These are phyloP conservation scores for Zymoseptoria brevis DNA, from an alignment of 2,329 filamentous ascomycete species.

Conservation along the genomic window DNA sequence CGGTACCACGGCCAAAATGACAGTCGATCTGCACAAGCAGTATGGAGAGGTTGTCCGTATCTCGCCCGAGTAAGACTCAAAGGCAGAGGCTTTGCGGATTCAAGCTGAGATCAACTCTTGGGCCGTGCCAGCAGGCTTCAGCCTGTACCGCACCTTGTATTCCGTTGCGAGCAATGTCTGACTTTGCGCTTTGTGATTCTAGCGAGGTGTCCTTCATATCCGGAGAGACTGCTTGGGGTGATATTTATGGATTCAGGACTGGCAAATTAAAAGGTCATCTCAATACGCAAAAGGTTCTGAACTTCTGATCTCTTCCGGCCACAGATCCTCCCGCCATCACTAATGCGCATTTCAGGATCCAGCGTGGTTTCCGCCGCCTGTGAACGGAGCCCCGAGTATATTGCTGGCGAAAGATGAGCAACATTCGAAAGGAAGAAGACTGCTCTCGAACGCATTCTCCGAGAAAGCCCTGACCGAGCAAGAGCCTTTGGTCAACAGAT, in stretches of 20 bases:
- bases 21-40: slow-evolving; percentile 39
- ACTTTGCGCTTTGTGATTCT: too few species aligned
- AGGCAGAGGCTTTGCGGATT: too few species aligned
- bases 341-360: slow-evolving; percentile 15
- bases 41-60: slow-evolving; percentile 39
- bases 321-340: neutral
- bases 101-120: too few species aligned
- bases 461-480: slow-evolving; percentile 37
- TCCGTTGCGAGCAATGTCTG: too few species aligned
- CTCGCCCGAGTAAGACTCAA: slow-evolving; percentile 14
- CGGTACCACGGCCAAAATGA: slow-evolving; percentile 19
- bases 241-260: slow-evolving; percentile 35
- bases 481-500: slow-evolving; percentile 32
- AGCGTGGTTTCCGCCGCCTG: slow-evolving; percentile 28
- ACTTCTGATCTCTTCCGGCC: neutral
- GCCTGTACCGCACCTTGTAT: too few species aligned
- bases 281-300: slow-evolving; percentile 28
- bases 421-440: slow-evolving; percentile 33
- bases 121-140: too few species aligned
- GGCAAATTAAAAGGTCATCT: slow-evolving; percentile 30
- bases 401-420: slow-evolving; percentile 30
- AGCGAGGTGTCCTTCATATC: slow-evolving; percentile 42
- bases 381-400: slow-evolving; percentile 26
- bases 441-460: slow-evolving; percentile 36
- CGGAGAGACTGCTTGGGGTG: slow-evolving; percentile 36